Evolutionary conservation across 2,329 filamentous ascomycete species (phyloP).

Genomic region (Zalaria obscura): DNA sequence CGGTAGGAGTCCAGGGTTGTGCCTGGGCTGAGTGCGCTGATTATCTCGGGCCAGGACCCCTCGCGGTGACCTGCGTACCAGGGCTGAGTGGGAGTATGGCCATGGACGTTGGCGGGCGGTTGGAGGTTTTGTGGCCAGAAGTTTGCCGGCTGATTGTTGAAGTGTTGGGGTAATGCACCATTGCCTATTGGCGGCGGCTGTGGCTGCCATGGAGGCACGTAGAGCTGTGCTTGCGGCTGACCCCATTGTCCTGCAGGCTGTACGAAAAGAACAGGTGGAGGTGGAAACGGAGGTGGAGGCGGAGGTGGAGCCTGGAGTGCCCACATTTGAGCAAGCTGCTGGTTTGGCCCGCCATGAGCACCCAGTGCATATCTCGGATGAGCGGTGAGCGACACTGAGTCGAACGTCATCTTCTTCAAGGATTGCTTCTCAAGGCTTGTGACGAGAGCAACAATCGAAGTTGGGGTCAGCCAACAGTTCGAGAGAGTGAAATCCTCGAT

Average conservation of each 20-base stretch:
- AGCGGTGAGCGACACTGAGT: slow-evolving; percentile 51
- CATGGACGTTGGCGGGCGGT: background rate
- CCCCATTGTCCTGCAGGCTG: background rate
- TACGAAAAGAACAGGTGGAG: background rate
- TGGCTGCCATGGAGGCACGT: background rate
- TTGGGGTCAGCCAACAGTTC: slow-evolving; percentile 55
- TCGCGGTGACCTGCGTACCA: slow-evolving; percentile 21
- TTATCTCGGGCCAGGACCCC: slow-evolving; percentile 36
- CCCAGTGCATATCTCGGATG: slow-evolving; percentile 11
- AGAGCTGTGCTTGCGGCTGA: background rate
- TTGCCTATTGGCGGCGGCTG: background rate
- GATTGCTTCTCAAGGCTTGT: slow-evolving; percentile 30
- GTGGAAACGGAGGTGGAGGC: background rate
- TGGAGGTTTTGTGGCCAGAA: background rate
- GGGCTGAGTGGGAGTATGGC: background rate
- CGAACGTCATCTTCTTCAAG: slow-evolving; percentile 42
- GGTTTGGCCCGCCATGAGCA: background rate
- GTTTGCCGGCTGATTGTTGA: background rate
- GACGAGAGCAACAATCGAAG: slow-evolving; percentile 40
- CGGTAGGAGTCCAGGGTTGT: slow-evolving; percentile 26
- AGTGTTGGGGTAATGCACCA: background rate
- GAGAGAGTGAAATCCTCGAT: slow-evolving; percentile 47
- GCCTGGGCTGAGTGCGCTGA: slow-evolving; percentile 37
- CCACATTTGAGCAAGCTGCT: background rate
- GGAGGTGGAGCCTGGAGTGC: background rate